A percentile compares a stretch with the other conserved stretches of the same genome.
Conservation (phyloP, 73 alveolate genomes). For the Paramecium caudatum region DNA sequence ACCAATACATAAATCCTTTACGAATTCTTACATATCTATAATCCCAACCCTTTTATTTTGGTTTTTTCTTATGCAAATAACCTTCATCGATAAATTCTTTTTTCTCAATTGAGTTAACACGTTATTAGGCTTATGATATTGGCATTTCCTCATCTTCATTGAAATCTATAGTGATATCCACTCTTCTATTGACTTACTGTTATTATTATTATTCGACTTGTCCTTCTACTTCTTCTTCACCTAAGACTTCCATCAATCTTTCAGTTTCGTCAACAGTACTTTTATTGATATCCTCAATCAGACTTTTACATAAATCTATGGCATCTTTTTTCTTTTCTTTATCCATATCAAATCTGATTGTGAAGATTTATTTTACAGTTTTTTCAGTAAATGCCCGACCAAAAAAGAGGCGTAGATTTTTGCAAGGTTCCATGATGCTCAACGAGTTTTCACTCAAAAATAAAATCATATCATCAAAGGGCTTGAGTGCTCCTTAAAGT, state of each 20-base stretch:
- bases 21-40: conserved; percentile 74
- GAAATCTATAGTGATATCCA: conserved; percentile 20
- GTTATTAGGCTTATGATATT: background rate
- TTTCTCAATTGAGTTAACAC: conserved; percentile 15
- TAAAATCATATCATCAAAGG: conserved; percentile 60
- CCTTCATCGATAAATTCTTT: conserved; percentile 48
- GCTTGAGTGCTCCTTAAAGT: conserved; percentile 21
- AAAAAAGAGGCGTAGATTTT: conserved; percentile 57
- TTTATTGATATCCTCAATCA: conserved; percentile 47
- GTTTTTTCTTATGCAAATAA: conserved; percentile 49
- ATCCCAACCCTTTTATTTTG: conserved; percentile 47
- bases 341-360: conserved; percentile 25
- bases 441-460: conserved; percentile 23
- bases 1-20: conserved; percentile 73
- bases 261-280: background rate
- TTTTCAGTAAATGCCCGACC: conserved; percentile 71
- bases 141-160: background rate
- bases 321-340: conserved; percentile 33
- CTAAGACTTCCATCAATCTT: background rate
- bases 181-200: conserved; percentile 3
- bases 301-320: conserved; percentile 31
- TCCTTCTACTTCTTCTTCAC: conserved; percentile 45
- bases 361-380: conserved; percentile 39
- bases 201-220: background rate
- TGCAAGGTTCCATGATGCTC: conserved; percentile 51